Conservation (phyloP, 2,329 filamentous ascomycete genomes). For the Gyromitra esculenta region DNA sequence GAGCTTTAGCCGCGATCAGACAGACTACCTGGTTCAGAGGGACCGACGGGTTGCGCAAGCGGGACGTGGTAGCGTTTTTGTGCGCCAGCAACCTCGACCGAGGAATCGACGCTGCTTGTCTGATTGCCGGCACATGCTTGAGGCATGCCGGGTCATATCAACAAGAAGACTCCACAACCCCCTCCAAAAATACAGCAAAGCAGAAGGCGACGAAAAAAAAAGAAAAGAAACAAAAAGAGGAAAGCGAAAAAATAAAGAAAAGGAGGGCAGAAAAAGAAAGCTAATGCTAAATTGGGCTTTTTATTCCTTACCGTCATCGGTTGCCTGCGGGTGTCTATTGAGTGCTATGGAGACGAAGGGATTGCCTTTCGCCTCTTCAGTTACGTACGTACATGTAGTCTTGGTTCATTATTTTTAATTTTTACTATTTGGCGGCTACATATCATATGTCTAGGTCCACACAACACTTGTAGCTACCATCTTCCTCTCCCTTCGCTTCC, state of each 20-base stretch:
- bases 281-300: conserved; percentile 37
- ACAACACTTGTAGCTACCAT: conserved; percentile 41
- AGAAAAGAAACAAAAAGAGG: not conserved
- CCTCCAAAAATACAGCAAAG: conserved; percentile 5
- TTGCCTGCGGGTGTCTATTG: conserved; percentile 30
- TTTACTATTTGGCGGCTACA: conserved; percentile 28
- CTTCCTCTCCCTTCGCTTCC: conserved; percentile 44
- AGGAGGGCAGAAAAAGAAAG: conserved; percentile 2
- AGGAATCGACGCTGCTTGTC: conserved; percentile 48
- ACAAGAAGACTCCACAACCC: conserved; percentile 37
- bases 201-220: conserved; percentile 12
- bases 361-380: conserved; percentile 34
- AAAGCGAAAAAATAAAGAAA: conserved; percentile 9
- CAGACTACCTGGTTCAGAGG: conserved; percentile 55
- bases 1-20: conserved; percentile 56
- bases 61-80: conserved; percentile 54
- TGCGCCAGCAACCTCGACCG: conserved; percentile 52
- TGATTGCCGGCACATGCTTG: conserved; percentile 53
- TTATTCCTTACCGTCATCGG: conserved; percentile 31
- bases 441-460: conserved; percentile 30
- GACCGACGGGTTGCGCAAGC: conserved; percentile 55
- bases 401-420: conserved; percentile 26
- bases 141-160: conserved; percentile 50
- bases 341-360: conserved; percentile 31
- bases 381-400: conserved; percentile 9